Percentiles rank a stretch among this genome's conserved stretches.
These are phyloP conservation scores for Herpetospermum pedunculosum DNA, from an alignment of 306 rosid species.

Conservation along the genomic window DNA sequence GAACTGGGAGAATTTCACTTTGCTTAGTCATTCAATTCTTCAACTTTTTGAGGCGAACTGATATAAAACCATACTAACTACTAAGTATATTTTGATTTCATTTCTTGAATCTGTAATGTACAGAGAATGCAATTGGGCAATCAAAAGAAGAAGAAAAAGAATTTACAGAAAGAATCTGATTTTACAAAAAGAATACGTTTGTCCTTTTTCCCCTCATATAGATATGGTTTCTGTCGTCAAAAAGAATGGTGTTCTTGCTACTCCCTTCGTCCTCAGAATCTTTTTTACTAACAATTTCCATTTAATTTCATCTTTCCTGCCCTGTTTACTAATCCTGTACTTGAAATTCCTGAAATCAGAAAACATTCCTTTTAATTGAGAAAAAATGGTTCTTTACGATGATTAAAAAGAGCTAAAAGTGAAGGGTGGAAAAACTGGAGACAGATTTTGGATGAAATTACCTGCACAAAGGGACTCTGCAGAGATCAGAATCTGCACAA, in stretches of 20 bases:
- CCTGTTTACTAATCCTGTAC: slow-evolving; percentile 44
- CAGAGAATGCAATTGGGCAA: background rate
- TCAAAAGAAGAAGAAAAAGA: background rate
- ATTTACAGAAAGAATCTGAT: background rate
- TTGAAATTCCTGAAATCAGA: slow-evolving; percentile 62
- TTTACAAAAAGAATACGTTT: background rate
- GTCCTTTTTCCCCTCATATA: background rate
- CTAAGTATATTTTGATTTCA: background rate
- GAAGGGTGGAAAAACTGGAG: background rate
- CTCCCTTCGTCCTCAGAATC: slow-evolving; percentile 49
- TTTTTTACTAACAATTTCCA: slow-evolving; percentile 68
- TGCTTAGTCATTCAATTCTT: background rate
- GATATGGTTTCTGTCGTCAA: slow-evolving; percentile 16
- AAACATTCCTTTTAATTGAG: background rate
- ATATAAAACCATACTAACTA: background rate
- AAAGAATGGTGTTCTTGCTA: slow-evolving; percentile 38
- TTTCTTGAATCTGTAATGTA: slow-evolving; percentile 2
- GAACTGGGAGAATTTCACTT: background rate
- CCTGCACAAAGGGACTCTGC: slow-evolving; percentile 90
- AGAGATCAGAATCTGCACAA: slow-evolving; percentile 46
- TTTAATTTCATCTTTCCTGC: slow-evolving; percentile 73
- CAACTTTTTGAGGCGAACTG: background rate
- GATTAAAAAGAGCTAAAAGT: background rate
- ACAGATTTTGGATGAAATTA: slow-evolving; percentile 8
- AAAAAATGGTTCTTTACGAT: background rate